Evolutionary conservation across 345 rosid species (phyloP).

Genomic region (Melaleuca alternifolia): DNA sequence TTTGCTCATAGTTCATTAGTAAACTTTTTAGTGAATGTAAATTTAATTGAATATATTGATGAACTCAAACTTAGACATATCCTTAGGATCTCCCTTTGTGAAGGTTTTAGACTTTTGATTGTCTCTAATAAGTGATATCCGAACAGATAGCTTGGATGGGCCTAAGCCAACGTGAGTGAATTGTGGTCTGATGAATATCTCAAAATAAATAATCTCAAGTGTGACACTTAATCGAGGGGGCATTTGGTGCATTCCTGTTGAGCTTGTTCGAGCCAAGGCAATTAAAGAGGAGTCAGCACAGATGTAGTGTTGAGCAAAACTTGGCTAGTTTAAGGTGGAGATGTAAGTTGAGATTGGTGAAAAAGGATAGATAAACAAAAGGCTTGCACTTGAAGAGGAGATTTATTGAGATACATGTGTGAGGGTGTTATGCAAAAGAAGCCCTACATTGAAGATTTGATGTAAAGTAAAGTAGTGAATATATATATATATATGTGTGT

Average conservation of each 20-base stretch:
- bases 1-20: not conserved
- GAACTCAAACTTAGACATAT: fast-evolving
- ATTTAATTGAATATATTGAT: not conserved
- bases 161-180: not conserved
- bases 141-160: not conserved
- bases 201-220: not conserved
- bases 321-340: not conserved
- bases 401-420: not conserved
- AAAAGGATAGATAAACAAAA: not conserved
- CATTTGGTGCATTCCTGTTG: not conserved
- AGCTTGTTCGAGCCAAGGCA: not conserved
- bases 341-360: not conserved
- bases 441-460: not conserved
- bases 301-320: not conserved
- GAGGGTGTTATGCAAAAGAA: not conserved
- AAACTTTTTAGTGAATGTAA: fast-evolving
- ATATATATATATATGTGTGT: too few species aligned
- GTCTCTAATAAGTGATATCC: not conserved
- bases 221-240: not conserved
- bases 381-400: not conserved
- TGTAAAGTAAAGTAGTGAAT: not conserved
- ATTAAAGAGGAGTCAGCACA: not conserved
- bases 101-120: not conserved
- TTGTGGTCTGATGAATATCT: not conserved
- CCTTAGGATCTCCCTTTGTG: not conserved